These are phyloP conservation scores for Musa beccarii DNA, from an alignment of 176 grass and related monocot species.

Conservation along the genomic window DNA sequence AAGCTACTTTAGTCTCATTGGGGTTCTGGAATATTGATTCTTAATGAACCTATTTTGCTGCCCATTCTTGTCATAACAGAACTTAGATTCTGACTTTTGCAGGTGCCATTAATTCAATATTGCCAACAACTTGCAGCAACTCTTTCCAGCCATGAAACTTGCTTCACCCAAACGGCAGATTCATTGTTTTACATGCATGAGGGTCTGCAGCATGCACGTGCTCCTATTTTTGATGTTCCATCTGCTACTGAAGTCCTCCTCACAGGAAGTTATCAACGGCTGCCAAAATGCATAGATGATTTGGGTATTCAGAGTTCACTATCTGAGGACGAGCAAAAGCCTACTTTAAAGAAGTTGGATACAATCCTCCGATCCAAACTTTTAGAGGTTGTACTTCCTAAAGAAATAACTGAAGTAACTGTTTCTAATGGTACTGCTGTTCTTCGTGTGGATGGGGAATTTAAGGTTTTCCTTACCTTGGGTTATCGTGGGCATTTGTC, in stretches of 20 bases:
- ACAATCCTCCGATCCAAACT: conserved; percentile 69
- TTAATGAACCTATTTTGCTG: background rate
- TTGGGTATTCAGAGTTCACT: conserved; percentile 60
- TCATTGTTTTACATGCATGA: conserved; percentile 82
- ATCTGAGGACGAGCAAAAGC: conserved; percentile 62
- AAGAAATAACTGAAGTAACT: conserved; percentile 62
- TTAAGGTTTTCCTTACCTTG: conserved; percentile 81
- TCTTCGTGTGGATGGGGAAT: conserved; percentile 75
- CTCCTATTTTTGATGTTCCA: conserved; percentile 92
- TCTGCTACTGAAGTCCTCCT: conserved; percentile 91
- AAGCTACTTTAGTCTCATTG: background rate
- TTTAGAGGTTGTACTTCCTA: conserved; percentile 56
- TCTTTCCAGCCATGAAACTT: conserved; percentile 76
- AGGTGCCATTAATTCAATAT: conserved; percentile 89
- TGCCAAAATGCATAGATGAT: conserved; percentile 86
- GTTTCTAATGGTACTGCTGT: conserved; percentile 67
- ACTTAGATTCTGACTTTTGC: background rate
- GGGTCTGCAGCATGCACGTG: conserved; percentile 54
- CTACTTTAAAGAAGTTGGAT: conserved; percentile 70
- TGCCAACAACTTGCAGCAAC: conserved; percentile 92
- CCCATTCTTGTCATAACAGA: background rate
- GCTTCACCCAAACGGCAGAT: conserved; percentile 96
- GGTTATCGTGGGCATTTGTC: conserved; percentile 78
- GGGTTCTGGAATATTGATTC: background rate
- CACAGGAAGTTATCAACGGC: conserved; percentile 58